Evolutionary conservation across 2,329 filamentous ascomycete genomes (phyloP).

Genomic region (Decorospora gaudefroyi): DNA sequence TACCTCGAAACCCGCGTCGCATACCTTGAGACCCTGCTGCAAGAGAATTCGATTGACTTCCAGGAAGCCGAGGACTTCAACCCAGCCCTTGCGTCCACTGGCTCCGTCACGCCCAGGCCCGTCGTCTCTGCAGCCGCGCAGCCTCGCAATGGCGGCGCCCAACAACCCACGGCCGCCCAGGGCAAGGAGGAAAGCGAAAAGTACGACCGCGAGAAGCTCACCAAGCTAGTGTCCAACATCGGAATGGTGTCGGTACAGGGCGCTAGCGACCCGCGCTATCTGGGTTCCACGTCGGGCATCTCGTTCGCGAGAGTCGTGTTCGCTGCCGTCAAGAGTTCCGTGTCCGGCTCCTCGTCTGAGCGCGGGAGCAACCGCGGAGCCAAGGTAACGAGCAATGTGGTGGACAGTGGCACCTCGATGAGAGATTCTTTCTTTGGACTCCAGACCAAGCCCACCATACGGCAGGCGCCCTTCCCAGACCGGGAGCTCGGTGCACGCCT

Average conservation of each 20-base stretch:
- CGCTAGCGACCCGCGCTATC: conserved; percentile 75
- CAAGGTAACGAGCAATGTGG: conserved; percentile 54
- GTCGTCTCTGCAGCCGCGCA: conserved; percentile 19
- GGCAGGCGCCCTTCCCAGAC: conserved; percentile 81
- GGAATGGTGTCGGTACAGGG: conserved; percentile 79
- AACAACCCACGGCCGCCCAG: conserved; percentile 20
- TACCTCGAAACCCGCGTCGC: conserved; percentile 87
- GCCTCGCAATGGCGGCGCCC: conserved; percentile 30
- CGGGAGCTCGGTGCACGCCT: conserved; percentile 73
- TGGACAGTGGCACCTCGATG: conserved; percentile 74
- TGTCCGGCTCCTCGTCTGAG: conserved; percentile 61
- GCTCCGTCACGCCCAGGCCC: conserved; percentile 19
- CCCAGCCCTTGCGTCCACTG: conserved; percentile 48
- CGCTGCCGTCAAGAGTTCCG: conserved; percentile 83
- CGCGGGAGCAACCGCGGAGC: conserved; percentile 65
- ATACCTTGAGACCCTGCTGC: conserved; percentile 78
- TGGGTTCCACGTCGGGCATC: conserved; percentile 86
- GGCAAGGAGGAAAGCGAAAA: conserved; percentile 51
- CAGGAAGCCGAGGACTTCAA: conserved; percentile 69
- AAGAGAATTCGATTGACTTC: conserved; percentile 70
- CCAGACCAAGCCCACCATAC: conserved; percentile 85
- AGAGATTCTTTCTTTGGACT: conserved; percentile 97
- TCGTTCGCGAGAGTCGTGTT: conserved; percentile 95
- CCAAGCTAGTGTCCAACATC: conserved; percentile 70
- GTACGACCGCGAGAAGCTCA: conserved; percentile 64